Evolutionary conservation across 306 rosid species (phyloP), one percentile per base, ranked within the genome.

Genomic region (Cucumis hystrix): DNA sequence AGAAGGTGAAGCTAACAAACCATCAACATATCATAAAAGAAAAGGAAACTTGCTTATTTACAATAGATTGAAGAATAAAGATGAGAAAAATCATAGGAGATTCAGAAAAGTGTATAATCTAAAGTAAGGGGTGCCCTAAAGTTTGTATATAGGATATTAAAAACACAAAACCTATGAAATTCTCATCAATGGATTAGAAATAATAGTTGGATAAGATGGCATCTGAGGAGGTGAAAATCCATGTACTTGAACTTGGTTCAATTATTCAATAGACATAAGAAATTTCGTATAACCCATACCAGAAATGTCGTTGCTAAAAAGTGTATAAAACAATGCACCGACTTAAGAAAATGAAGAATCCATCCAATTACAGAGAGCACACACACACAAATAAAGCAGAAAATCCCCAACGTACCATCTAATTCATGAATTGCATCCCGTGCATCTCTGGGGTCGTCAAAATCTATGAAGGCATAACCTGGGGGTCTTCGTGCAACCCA

Each of bases 401-500:
- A 17, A 64, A 64, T 18, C 28, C 18, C 49, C 30, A 81, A 28
- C 89, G 68, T 87, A 96, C 99, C 99, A 88, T 96, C 99, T 61
- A 96, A 43, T 74, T 91, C 99, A 14, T 96, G 96, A 45, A 96
- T 92, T 41, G 97, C 98, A 82, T 96, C 99, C 66, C 90, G 90
- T 3, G 98, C 98, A 75, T 96, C 99, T 81, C 99, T 84, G 11
- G 85, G 79, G 67, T 96, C 99, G 85, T 96, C 99, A 15, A 96
- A 96, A 79, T 96, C 99, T 45, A 96, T 86, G 67, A 96, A 96
- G 61, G 99, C 99, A 84, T 96, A 96, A 74, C 99, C 99, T 28
- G 99, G 98, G 61, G 99, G 99, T 23, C 99, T 88, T 59, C 98
- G 81, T 43, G 99, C 99, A 83, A 96, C 99, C 99, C 99, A 96